Base-by-base conservation (phyloP, 306 rosid genomes). In the Benincasa hispida region DNA sequence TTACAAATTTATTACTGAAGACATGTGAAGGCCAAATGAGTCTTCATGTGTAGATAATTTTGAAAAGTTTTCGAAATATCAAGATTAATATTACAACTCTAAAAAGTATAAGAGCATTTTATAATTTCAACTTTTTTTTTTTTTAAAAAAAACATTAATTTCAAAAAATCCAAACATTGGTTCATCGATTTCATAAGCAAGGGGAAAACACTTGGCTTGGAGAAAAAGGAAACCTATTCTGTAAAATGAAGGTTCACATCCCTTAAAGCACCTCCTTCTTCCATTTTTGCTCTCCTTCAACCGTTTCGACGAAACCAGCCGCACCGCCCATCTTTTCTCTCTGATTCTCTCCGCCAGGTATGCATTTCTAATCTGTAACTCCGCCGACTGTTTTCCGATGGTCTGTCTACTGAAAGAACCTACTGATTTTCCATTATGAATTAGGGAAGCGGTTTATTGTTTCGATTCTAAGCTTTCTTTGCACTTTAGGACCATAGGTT, bases 181-280 rank as follows among this genome's bases (percentile, higher is more conserved):
- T 65, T 65, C 3, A 65, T 35, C 48, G 27, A 65, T 18, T 34
- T 65, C 48, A 9, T 35, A 35, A 19, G 72, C 50, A 18, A 65
- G 47, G 1, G 25, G 47, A 32, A 63, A 8, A 61, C n/a, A 11
- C 47, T 35, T 65, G 72, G 72, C 72, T 65, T 65, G 72, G 72
- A 65, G 72, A 65, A 65, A 34, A 65, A 65, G 72, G 72, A 65
- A 65, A 65, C 72, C 48, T 34, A 37, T 19, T 65, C 48, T 65
- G 47, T 35, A n/a, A n/a, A 65, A 35, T 19, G 69, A 62, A 60
- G 67, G 67, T 13, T 27, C 5, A 14, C 67, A 60, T 32, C 69
- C n/a, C 45, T 62, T 62, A 18, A 62, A 32, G 6, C 72, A 61
- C 2, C 15, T 10, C 41, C 10, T 19, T 15, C 54, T 13, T 28